Conservation (phyloP, 1,139 yeast genomes). For the Candida anutae region DNA sequence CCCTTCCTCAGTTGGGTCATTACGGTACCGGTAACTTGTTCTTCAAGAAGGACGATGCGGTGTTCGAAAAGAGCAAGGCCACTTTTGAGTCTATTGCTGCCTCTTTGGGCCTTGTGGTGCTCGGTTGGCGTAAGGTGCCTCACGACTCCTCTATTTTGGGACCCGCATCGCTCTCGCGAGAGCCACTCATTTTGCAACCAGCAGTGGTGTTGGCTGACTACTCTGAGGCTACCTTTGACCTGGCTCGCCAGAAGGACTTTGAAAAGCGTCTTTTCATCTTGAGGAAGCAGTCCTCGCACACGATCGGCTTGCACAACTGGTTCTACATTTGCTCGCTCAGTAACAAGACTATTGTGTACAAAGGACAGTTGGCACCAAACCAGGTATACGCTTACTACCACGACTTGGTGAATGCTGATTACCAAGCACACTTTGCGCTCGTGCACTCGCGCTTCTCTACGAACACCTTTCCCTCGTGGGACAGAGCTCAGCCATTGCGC, state of each 20-base stretch:
- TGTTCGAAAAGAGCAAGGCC: slow-evolving; percentile 57
- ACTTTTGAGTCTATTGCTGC: slow-evolving; percentile 78
- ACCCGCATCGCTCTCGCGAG: slow-evolving; percentile 90
- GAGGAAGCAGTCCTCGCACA: slow-evolving; percentile 83
- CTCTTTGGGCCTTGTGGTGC: slow-evolving; percentile 68
- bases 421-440: slow-evolving; percentile 90
- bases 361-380: slow-evolving; percentile 94
- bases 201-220: slow-evolving; percentile 61
- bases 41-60: slow-evolving; percentile 71
- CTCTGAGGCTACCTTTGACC: slow-evolving; percentile 47
- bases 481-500: slow-evolving; percentile 95
- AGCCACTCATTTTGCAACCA: slow-evolving; percentile 88
- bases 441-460: slow-evolving; percentile 98
- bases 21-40: slow-evolving; percentile 94
- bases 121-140: slow-evolving; percentile 97
- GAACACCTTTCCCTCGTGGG: slow-evolving; percentile 99
- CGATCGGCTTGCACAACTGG: slow-evolving; percentile 94
- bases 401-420: slow-evolving; percentile 86
- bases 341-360: slow-evolving; percentile 85
- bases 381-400: slow-evolving; percentile 94
- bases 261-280: slow-evolving; percentile 80
- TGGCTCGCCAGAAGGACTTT: slow-evolving; percentile 57
- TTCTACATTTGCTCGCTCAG: slow-evolving; percentile 92
- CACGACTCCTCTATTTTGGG: slow-evolving; percentile 89
- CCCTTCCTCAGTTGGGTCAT: slow-evolving; percentile 70